Base-by-base conservation (phyloP, 139 green algal species). In the Pleodorina starrii region DNA sequence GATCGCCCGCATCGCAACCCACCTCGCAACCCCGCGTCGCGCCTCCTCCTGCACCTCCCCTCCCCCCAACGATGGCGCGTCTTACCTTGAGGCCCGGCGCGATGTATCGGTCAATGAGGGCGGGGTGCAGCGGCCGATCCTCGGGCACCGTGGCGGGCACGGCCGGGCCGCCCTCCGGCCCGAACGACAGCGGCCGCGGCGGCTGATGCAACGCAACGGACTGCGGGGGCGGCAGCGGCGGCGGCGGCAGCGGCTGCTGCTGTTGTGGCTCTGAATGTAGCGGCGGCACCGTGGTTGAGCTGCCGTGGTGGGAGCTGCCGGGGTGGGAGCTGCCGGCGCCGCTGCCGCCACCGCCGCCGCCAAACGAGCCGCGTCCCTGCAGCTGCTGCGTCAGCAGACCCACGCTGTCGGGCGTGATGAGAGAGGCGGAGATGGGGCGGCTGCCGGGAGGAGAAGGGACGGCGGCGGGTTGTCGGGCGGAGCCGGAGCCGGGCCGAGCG, bases 31-130 rank as follows among this genome's bases (percentile, higher is more conserved):
- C n/a, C n/a, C n/a, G n/a, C n/a, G n/a, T n/a, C n/a, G n/a, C n/a
- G n/a, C n/a, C n/a, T n/a, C n/a, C n/a, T n/a, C n/a, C n/a, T n/a
- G n/a, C n/a, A n/a, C n/a, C n/a, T n/a, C n/a, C n/a, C n/a, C n/a
- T n/a, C n/a, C n/a, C n/a, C n/a, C n/a, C n/a, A n/a, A n/a, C n/a
- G n/a, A n/a, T n/a, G n/a, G n/a, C 72, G 19, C 42, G 72, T 25
- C 74, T 27, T 48, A 89, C 83, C 83, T 54, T 71, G 17, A 88
- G 50, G 23, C 84, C 84, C 1, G 84, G 69, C 5, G 84, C 84
- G 69, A 89, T 82, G 40, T 89, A 89, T 5, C 50, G 48, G 29
- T 89, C 84, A 12, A 89, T 79, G 9, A 35, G n/a, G 16, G 81
- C 57, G 17, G 42, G 38, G 35, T 27, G 27, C 60, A 78, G 59